These are phyloP conservation scores for Pholiota molesta DNA, from an alignment of 768 basidiomycete species.

Conservation along the genomic window DNA sequence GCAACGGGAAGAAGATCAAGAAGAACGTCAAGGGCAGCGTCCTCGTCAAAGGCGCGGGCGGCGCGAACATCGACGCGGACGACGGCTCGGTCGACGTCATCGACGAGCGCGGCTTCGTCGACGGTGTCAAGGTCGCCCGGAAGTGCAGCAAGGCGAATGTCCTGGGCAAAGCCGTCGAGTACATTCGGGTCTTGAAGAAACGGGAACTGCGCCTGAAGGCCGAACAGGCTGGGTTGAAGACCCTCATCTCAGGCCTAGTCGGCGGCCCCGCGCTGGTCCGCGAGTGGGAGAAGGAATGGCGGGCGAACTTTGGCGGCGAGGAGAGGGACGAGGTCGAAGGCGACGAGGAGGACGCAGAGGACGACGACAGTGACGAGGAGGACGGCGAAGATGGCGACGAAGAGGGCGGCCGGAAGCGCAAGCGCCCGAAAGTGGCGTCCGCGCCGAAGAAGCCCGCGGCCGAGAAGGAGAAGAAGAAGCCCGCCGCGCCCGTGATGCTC, in stretches of 20 bases:
- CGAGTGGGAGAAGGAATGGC: slow-evolving; percentile 82
- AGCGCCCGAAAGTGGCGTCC: slow-evolving; percentile 54
- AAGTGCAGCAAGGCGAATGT: slow-evolving; percentile 93
- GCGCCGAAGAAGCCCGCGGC: slow-evolving; percentile 31
- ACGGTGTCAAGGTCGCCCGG: slow-evolving; percentile 90
- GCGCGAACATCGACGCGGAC: slow-evolving; percentile 31
- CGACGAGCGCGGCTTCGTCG: slow-evolving; percentile 86
- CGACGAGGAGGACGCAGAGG: slow-evolving; percentile 52
- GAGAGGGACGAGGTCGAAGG: slow-evolving; percentile 72
- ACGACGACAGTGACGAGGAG: slow-evolving; percentile 61
- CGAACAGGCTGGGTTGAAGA: slow-evolving; percentile 76
- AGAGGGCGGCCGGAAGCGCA: slow-evolving; percentile 57
- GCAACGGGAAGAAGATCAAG: slow-evolving; percentile 48
- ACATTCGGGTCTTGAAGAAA: slow-evolving; percentile 85
- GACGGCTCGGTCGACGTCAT: slow-evolving; percentile 55
- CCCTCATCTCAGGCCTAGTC: slow-evolving; percentile 70
- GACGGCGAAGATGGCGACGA: slow-evolving; percentile 46
- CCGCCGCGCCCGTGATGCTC: slow-evolving; percentile 27
- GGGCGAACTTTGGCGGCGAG: slow-evolving; percentile 71
- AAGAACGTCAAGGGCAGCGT: slow-evolving; percentile 46
- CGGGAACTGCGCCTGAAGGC: slow-evolving; percentile 71
- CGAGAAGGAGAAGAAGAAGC: slow-evolving; percentile 46
- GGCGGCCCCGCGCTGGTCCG: slow-evolving; percentile 70
- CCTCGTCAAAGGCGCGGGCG: slow-evolving; percentile 37
- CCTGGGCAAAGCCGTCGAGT: slow-evolving; percentile 88